A percentile compares a stretch with the other conserved stretches of the same genome.
Evolutionary conservation across 1,284 basidiomycete genomes (phyloP).

Genomic region (Pisolithus thermaeus): DNA sequence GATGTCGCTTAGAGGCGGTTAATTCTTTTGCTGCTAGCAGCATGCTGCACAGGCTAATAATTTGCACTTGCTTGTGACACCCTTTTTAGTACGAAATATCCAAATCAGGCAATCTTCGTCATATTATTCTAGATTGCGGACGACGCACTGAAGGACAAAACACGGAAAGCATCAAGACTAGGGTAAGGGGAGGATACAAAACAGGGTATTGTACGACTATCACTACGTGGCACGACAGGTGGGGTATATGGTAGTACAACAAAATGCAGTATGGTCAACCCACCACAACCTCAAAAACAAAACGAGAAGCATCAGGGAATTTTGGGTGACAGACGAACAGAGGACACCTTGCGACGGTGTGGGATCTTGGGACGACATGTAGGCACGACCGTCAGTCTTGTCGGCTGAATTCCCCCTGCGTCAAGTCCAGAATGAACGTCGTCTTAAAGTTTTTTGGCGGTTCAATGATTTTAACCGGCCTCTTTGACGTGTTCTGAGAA

Average conservation of each 20-base stretch:
- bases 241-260: constrained; percentile 19
- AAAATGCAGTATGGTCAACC: constrained; percentile 1
- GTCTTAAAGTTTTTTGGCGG: constrained; percentile 64
- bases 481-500: constrained; percentile 29
- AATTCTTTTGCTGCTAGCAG: constrained; percentile 30
- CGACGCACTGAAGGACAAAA: too few species aligned
- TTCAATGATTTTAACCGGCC: constrained; percentile 65
- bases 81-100: constrained; percentile 9
- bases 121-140: constrained; percentile 5
- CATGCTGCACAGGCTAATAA: constrained; percentile 15
- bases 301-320: background rate
- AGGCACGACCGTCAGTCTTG: constrained; percentile 42
- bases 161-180: background rate
- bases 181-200: background rate
- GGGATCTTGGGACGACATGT: background rate
- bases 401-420: constrained; percentile 73
- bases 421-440: constrained; percentile 70
- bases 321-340: background rate
- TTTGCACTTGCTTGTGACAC: constrained; percentile 17
- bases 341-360: background rate
- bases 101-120: constrained; percentile 10
- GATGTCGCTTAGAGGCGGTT: constrained; percentile 26
- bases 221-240: constrained; percentile 1
- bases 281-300: background rate
- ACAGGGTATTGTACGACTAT: background rate